Evolutionary conservation across 257 asterid genomes (phyloP).

Genomic region (Datura wrightii): DNA sequence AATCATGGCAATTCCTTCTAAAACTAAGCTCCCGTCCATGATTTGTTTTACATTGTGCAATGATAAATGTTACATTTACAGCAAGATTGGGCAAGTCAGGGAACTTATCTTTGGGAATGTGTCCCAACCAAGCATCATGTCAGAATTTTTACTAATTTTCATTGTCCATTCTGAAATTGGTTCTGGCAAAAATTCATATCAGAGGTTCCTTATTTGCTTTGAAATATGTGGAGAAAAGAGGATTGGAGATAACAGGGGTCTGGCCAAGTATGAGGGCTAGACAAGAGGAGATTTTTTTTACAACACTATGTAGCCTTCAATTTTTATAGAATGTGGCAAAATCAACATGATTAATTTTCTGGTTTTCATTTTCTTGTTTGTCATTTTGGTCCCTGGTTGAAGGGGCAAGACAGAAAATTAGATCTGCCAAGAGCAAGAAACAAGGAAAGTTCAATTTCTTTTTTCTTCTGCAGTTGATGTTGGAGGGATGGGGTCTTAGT

Average conservation of each 20-base stretch:
- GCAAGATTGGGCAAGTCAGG: background rate
- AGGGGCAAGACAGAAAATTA: background rate
- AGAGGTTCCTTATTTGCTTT: background rate
- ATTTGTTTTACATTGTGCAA: background rate
- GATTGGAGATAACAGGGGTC: conserved; percentile 14
- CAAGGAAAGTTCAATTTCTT: background rate
- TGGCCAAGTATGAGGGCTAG: background rate
- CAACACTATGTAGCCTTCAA: background rate
- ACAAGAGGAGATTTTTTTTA: background rate
- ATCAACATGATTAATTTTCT: background rate
- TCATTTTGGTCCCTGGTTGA: background rate
- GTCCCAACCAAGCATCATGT: background rate
- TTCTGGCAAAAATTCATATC: background rate
- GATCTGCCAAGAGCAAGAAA: background rate
- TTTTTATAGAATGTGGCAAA: background rate
- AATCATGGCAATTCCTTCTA: background rate
- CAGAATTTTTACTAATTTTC: background rate
- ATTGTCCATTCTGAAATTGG: background rate
- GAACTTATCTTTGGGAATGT: conserved; percentile 4
- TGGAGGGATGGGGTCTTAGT: background rate
- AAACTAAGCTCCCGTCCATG: background rate
- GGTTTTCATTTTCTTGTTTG: background rate
- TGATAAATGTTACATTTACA: background rate
- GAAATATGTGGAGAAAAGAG: background rate
- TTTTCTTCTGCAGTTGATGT: background rate